Conservation (phyloP, 352 stramenopile genomes). For the Peronospora belbahrii region DNA sequence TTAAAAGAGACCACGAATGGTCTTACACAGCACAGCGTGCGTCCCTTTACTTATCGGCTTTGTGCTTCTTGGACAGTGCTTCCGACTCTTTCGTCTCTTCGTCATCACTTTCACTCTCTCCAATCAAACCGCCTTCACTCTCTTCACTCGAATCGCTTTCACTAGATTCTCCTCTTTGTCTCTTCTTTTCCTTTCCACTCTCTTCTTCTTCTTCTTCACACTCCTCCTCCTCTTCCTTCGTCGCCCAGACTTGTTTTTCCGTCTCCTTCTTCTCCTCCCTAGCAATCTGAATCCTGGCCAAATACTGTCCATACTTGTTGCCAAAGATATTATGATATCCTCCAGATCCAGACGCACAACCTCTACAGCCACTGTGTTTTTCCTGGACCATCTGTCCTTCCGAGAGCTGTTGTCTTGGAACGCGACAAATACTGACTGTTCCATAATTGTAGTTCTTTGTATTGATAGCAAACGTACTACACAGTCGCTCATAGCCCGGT, state of each 20-base stretch:
- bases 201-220: constrained; percentile 59
- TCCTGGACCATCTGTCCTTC: constrained; percentile 86
- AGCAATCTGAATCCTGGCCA: constrained; percentile 94
- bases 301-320: constrained; percentile 98
- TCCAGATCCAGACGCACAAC: constrained; percentile 91
- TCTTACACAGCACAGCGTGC: background rate
- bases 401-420: constrained; percentile 90
- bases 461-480: constrained; percentile 98
- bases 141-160: constrained; percentile 22
- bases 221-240: constrained; percentile 57
- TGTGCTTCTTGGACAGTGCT: constrained; percentile 15
- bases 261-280: constrained; percentile 54
- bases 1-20: background rate
- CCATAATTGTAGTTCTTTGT: constrained; percentile 99
- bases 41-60: constrained; percentile 9
- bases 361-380: constrained; percentile 94
- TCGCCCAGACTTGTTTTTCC: constrained; percentile 39
- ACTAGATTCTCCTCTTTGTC: constrained; percentile 15
- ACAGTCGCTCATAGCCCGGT: constrained; percentile 96
- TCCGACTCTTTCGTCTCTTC: constrained; percentile 29
- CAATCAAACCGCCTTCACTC: constrained; percentile 16
- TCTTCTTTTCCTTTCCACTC: constrained; percentile 29
- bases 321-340: constrained; percentile 97
- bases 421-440: constrained; percentile 95
- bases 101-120: constrained; percentile 28